Evolutionary conservation across 202 grass and related monocot genomes (phyloP).

Genomic region (Panicum hallii): DNA sequence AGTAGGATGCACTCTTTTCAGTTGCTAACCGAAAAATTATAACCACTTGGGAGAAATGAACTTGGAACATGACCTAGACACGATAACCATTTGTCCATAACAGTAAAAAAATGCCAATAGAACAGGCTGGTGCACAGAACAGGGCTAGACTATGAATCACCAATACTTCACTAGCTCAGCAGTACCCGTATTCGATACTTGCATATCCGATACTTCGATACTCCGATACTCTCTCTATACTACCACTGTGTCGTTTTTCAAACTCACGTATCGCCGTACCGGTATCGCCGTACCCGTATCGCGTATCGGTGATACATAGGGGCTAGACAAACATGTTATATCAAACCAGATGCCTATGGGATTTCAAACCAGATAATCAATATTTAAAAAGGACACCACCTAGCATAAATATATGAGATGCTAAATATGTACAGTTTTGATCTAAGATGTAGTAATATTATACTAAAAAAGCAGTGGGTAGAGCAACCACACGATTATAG

Average conservation of each 20-base stretch:
- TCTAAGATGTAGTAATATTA: background rate
- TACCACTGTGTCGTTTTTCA: too few species aligned
- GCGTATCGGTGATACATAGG: too few species aligned
- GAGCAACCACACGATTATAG: background rate
- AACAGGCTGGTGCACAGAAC: slow-evolving; percentile 5
- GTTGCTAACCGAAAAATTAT: background rate
- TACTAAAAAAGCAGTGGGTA: background rate
- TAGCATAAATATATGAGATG: background rate
- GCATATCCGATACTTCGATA: too few species aligned
- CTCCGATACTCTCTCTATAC: too few species aligned
- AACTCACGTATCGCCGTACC: too few species aligned
- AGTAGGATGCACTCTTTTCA: background rate
- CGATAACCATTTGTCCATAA: background rate
- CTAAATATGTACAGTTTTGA: background rate
- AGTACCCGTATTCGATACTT: too few species aligned
- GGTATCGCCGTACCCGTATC: too few species aligned
- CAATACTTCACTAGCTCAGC: too few species aligned
- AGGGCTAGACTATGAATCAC: background rate
- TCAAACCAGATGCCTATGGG: background rate
- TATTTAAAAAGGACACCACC: background rate
- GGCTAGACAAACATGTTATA: background rate
- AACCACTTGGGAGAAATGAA: background rate
- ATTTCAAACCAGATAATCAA: background rate
- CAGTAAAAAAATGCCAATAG: background rate
- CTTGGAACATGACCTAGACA: background rate